phyloP scores from a whole-genome alignment of 1,284 basidiomycete genomes.

The Moesziomyces sp. region DNA sequence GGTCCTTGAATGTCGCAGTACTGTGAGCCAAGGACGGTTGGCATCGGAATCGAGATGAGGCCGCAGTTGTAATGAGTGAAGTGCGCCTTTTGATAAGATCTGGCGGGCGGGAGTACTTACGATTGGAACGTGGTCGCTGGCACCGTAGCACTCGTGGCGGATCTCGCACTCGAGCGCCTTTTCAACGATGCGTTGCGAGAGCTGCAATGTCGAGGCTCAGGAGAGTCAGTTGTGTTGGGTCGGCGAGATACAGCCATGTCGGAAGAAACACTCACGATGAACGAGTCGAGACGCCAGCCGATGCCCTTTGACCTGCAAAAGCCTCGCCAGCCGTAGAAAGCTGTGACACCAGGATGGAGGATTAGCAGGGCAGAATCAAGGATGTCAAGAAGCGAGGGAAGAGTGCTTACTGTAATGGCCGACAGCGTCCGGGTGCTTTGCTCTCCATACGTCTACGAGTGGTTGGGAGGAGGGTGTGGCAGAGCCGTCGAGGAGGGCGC shows the following conservation, averaged over 20 bases:
- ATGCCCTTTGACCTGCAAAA: conserved; percentile 82
- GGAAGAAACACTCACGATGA: conserved; percentile 66
- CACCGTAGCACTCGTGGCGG: conserved; percentile 82
- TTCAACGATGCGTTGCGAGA: conserved; percentile 73
- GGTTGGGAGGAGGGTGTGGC: conserved; percentile 61
- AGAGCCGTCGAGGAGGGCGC: conserved; percentile 61
- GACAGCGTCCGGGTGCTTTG: conserved; percentile 74
- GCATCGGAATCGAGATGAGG: no score
- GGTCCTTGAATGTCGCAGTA: conserved; percentile 47
- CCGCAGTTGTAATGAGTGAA: not conserved
- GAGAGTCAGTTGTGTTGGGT: no score
- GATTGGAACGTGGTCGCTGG: conserved; percentile 80
- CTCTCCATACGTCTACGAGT: conserved; percentile 84
- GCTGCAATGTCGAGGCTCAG: conserved; percentile 2
- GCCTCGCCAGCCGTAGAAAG: conserved; percentile 86
- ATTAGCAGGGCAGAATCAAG: not conserved
- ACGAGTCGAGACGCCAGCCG: conserved; percentile 87
- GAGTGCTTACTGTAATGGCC: conserved; percentile 73
- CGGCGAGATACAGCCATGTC: not conserved
- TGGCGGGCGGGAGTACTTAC: conserved; percentile 64
- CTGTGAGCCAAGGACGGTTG: not conserved
- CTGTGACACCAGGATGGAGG: conserved; percentile 3
- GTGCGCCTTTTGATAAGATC: not conserved
- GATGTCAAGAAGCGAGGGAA: not conserved
- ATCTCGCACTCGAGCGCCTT: conserved; percentile 81